A percentile compares a stretch with the other conserved stretches of the same genome.
phyloP scores from a whole-genome alignment of 2,329 filamentous ascomycete species.

The Talaromyces verruculosus region DNA sequence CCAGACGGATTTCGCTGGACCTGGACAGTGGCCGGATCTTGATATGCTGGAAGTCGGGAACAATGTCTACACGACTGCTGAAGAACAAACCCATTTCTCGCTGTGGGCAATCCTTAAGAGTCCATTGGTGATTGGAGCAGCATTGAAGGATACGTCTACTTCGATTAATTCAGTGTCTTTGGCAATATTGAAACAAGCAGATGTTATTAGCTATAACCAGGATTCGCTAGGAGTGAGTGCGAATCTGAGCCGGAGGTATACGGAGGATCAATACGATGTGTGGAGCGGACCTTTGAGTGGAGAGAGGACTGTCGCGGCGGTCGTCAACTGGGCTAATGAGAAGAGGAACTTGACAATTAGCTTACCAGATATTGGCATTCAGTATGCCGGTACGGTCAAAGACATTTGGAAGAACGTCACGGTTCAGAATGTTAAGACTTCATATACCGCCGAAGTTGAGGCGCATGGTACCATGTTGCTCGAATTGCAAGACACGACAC shows the following conservation, averaged over 20 bases:
- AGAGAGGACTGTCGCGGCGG: conserved; percentile 45
- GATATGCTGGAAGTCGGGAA: conserved; percentile 57
- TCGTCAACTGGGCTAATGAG: conserved; percentile 54
- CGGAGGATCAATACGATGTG: conserved; percentile 53
- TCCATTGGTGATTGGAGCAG: conserved; percentile 51
- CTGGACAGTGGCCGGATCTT: conserved; percentile 53
- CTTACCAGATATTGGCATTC: conserved; percentile 44
- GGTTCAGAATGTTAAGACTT: conserved; percentile 26
- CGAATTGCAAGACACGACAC: conserved; percentile 30
- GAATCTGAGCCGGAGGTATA: conserved; percentile 50
- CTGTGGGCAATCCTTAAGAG: conserved; percentile 57
- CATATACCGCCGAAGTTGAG: conserved; percentile 29
- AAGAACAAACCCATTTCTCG: conserved; percentile 55
- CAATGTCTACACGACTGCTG: conserved; percentile 45
- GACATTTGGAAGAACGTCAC: conserved; percentile 33
- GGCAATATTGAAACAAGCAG: conserved; percentile 51
- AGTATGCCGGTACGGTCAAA: conserved; percentile 35
- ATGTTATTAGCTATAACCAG: conserved; percentile 60
- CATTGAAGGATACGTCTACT: conserved; percentile 36
- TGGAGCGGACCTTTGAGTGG: conserved; percentile 53
- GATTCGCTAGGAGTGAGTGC: conserved; percentile 55
- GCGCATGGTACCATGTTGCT: conserved; percentile 36
- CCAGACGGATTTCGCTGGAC: conserved; percentile 45
- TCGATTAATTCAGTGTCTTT: conserved; percentile 45
- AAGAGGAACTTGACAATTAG: conserved; percentile 46